Percentiles rank a stretch among this genome's conserved stretches.
phyloP scores from a whole-genome alignment of 108 stramenopile species.

The Pseudonitzschia pungens region DNA sequence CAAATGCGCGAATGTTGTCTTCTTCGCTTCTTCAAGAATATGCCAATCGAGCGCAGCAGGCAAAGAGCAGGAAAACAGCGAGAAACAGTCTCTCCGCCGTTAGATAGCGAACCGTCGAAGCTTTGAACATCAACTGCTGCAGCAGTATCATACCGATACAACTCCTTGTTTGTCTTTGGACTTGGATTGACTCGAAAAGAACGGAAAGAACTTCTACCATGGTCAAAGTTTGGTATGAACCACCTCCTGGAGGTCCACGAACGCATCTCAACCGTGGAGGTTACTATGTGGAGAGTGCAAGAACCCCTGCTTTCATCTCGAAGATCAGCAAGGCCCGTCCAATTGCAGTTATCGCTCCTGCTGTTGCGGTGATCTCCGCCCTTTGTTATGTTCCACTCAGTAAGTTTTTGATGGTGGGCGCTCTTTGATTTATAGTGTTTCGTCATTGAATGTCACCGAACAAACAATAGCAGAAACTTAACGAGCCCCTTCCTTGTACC shows the following conservation, averaged over 20 bases:
- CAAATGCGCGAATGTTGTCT: background rate
- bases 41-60: background rate
- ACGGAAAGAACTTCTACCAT: slow-evolving; percentile 34
- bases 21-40: background rate
- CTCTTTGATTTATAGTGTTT: background rate
- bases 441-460: background rate
- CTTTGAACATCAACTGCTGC: background rate
- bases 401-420: slow-evolving; percentile 42
- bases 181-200: slow-evolving; percentile 1
- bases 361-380: slow-evolving; percentile 32
- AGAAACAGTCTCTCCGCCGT: no score
- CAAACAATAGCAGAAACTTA: background rate
- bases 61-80: background rate
- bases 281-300: slow-evolving; percentile 41
- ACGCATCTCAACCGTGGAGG: slow-evolving; percentile 73
- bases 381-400: slow-evolving; percentile 74
- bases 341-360: slow-evolving; percentile 47
- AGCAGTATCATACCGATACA: background rate
- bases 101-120: background rate
- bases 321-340: slow-evolving; percentile 59
- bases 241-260: slow-evolving; percentile 78
- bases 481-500: background rate
- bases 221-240: slow-evolving; percentile 84
- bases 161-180: background rate
- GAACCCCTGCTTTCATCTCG: slow-evolving; percentile 46